phyloP scores from a whole-genome alignment of 495 filamentous ascomycete genomes.

The Talaromyces wortmannii region DNA sequence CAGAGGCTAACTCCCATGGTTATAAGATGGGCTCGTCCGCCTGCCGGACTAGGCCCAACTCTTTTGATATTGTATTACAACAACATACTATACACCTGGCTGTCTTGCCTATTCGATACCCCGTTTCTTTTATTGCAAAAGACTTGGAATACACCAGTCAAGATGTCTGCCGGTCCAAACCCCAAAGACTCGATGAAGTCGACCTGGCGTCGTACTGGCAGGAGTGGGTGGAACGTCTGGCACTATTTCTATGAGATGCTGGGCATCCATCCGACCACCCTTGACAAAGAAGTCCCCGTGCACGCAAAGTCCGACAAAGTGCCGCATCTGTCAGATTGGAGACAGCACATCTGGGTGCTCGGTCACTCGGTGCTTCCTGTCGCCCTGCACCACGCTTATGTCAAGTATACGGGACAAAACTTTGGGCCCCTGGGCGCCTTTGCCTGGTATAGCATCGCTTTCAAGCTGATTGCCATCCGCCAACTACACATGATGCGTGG shows the following conservation, averaged over 20 bases:
- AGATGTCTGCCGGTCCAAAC: constrained; percentile 1
- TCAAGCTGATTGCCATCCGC: constrained; percentile 23
- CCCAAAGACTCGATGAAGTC: constrained; percentile 30
- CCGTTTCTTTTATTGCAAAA: not conserved
- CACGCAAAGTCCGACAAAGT: constrained; percentile 19
- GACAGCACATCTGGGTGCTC: constrained; percentile 24
- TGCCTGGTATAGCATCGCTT: constrained; percentile 18
- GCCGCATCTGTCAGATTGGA: constrained; percentile 22
- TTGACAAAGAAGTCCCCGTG: constrained; percentile 16
- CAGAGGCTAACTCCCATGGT: not conserved
- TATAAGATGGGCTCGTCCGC: not conserved
- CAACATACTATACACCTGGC: not conserved
- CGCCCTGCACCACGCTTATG: constrained; percentile 21
- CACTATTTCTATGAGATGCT: constrained; percentile 28
- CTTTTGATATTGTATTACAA: not conserved
- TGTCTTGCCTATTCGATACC: too few relatives aligned
- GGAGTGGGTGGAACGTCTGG: constrained; percentile 20
- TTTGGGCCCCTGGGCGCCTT: constrained; percentile 16
- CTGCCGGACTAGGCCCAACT: not conserved
- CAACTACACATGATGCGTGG: constrained; percentile 23
- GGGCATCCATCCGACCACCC: constrained; percentile 18
- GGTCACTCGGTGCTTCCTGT: constrained; percentile 17
- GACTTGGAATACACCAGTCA: not conserved
- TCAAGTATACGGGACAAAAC: constrained; percentile 18
- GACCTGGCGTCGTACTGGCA: constrained; percentile 21